Conservation (phyloP, 306 rosid species). For the Glycine soja region DNA sequence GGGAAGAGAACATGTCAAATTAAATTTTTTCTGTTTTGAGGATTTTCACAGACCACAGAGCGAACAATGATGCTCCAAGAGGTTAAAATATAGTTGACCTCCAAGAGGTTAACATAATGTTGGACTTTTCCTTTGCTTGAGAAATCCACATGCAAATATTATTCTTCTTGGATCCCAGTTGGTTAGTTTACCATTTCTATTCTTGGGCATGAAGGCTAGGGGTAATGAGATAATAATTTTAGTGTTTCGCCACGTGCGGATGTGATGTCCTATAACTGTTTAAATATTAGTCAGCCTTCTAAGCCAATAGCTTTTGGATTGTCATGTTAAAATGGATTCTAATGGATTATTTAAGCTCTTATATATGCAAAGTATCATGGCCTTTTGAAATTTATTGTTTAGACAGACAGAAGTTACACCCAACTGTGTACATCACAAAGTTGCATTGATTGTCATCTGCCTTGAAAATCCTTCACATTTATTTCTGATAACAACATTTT, state of each 20-base stretch:
- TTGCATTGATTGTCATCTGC: conserved; percentile 23
- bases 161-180: background rate
- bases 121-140: background rate
- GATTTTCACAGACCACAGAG: conserved; percentile 1
- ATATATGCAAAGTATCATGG: conserved; percentile 1
- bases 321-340: conserved; percentile 14
- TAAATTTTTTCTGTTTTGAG: conserved; percentile 9
- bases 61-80: background rate
- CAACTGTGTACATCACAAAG: no score
- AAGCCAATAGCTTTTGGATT: conserved; percentile 21
- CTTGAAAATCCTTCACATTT: conserved; percentile 21
- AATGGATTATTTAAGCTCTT: conserved; percentile 36
- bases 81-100: conserved; percentile 17
- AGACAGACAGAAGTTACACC: background rate
- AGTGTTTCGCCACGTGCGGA: background rate
- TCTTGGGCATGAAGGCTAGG: background rate
- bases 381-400: conserved; percentile 23
- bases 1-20: background rate
- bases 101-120: background rate
- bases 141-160: background rate
- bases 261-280: background rate
- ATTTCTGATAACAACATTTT: conserved; percentile 38
- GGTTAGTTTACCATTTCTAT: conserved; percentile 1
- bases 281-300: conserved; percentile 1
- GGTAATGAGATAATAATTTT: background rate